Percentiles rank a stretch among this genome's conserved stretches.
Evolutionary conservation across 345 rosid species (phyloP).

Genomic region (Linum usitatissimum): DNA sequence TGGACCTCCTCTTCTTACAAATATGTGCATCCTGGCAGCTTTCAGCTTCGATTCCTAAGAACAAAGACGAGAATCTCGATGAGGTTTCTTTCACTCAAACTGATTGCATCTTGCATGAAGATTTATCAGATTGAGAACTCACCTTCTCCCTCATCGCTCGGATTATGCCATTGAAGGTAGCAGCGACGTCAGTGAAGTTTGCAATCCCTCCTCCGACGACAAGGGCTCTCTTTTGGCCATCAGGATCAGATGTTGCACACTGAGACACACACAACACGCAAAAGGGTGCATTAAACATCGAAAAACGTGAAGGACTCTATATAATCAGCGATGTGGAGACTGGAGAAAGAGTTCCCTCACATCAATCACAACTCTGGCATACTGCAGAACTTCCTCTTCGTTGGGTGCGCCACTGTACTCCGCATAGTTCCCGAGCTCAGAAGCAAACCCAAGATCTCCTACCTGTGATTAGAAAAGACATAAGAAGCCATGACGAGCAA

Average conservation of each 20-base stretch:
- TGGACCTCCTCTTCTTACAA: constrained; percentile 71
- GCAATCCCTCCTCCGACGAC: constrained; percentile 97
- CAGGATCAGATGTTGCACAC: constrained; percentile 92
- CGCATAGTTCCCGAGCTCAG: constrained; percentile 92
- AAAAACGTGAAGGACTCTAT: neutral
- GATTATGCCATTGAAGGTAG: constrained; percentile 90
- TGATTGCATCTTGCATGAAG: neutral
- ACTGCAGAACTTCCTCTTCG: constrained; percentile 92
- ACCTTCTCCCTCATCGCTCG: constrained; percentile 92
- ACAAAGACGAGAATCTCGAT: neutral
- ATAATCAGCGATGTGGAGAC: neutral
- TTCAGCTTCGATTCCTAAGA: constrained; percentile 64
- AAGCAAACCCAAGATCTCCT: constrained; percentile 95
- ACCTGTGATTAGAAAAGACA: constrained; percentile 36
- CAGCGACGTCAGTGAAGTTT: constrained; percentile 91
- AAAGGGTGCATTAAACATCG: constrained; percentile 6
- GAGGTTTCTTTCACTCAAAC: neutral
- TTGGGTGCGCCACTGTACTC: constrained; percentile 98
- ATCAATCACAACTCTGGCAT: constrained; percentile 96
- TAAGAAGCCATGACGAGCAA: neutral
- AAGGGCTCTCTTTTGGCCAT: constrained; percentile 87
- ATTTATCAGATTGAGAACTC: neutral
- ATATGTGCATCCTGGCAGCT: constrained; percentile 52
- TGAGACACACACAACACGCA: constrained; percentile 18
- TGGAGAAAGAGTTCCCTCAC: constrained; percentile 30